A percentile compares a stretch with the other conserved stretches of the same genome.
Evolutionary conservation across 257 asterid genomes (phyloP).

Genomic region (Sherardia arvensis): DNA sequence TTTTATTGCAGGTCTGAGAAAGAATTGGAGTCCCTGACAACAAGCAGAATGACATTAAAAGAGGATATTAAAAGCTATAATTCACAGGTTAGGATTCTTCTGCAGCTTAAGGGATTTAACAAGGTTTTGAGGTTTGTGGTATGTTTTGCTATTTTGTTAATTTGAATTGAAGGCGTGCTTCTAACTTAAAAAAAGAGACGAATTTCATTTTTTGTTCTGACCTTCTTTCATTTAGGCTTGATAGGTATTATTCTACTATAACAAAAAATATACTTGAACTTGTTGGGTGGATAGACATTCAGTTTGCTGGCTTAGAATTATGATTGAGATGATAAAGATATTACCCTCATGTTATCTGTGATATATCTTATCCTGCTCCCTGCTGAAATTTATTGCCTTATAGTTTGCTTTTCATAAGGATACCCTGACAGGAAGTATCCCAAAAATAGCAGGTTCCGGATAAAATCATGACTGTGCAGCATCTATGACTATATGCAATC

Average conservation of each 20-base stretch:
- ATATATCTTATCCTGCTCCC: not conserved
- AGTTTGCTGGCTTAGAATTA: not conserved
- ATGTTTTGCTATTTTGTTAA: not conserved
- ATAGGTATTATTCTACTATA: not conserved
- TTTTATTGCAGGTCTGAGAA: slow-evolving; percentile 43
- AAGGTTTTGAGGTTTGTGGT: not conserved
- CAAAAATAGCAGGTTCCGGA: not conserved
- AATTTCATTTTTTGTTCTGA: not conserved
- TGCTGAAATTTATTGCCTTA: not conserved
- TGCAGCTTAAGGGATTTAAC: not conserved
- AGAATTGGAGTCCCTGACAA: slow-evolving; percentile 47
- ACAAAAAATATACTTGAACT: not conserved
- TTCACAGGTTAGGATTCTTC: slow-evolving; percentile 38
- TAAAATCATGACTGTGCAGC: not conserved
- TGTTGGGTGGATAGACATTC: not conserved
- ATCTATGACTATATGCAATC: not conserved
- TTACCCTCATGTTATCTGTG: not conserved
- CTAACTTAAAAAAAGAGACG: not conserved
- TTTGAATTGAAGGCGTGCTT: not conserved
- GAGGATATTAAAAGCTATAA: slow-evolving; percentile 34
- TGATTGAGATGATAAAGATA: not conserved
- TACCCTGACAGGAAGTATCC: not conserved
- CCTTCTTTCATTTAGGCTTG: not conserved
- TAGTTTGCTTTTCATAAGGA: not conserved
- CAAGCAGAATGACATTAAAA: slow-evolving; percentile 21